Evolutionary conservation across 495 filamentous ascomycete species (phyloP).

Genomic region (Hypoxylon subgilvum): DNA sequence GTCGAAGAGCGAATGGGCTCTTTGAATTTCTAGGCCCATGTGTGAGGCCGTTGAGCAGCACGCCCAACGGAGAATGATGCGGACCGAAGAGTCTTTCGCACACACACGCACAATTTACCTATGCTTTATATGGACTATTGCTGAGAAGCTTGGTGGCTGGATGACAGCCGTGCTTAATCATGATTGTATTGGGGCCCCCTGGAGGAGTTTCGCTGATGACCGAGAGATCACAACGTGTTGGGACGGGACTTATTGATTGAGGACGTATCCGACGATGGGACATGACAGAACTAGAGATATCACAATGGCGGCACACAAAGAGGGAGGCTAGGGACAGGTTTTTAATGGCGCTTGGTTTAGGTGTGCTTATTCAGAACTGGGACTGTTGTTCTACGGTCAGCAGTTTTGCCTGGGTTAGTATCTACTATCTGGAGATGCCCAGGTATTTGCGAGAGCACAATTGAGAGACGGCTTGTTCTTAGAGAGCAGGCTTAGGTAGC

Average conservation of each 20-base stretch:
- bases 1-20: slow-evolving; percentile 59
- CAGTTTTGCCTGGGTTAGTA: not conserved
- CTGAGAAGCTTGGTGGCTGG: slow-evolving; percentile 15
- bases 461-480: slow-evolving; percentile 11
- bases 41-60: not conserved
- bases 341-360: slow-evolving; percentile 19
- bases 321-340: slow-evolving; percentile 1
- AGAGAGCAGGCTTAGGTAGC: not conserved
- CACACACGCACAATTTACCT: too few species aligned
- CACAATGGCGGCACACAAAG: slow-evolving; percentile 11
- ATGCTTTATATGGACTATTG: too few species aligned
- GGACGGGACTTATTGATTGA: slow-evolving; percentile 40
- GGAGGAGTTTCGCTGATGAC: slow-evolving; percentile 31
- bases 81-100: too few species aligned
- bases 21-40: slow-evolving; percentile 28
- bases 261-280: slow-evolving; percentile 27
- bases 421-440: slow-evolving; percentile 27
- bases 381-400: not conserved
- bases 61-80: too few species aligned
- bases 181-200: slow-evolving; percentile 22
- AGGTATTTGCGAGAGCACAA: slow-evolving; percentile 22
- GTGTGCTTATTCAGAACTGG: slow-evolving; percentile 13
- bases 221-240: slow-evolving; percentile 20
- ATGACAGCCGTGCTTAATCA: slow-evolving; percentile 17
- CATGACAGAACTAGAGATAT: slow-evolving; percentile 25